These are phyloP conservation scores for Musa beccarii DNA, from an alignment of 176 grass and related monocot species.

Conservation along the genomic window DNA sequence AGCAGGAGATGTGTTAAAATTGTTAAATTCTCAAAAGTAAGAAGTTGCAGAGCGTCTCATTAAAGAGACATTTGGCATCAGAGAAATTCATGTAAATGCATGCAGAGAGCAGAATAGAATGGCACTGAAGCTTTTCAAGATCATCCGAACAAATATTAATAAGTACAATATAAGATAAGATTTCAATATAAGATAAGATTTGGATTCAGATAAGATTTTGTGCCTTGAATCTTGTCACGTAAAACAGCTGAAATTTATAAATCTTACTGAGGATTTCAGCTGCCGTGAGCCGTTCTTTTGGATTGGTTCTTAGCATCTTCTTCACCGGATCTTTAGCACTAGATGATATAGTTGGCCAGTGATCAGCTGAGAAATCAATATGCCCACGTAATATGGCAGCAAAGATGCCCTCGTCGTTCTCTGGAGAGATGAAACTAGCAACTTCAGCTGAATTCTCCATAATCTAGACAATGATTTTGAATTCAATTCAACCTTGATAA, in stretches of 20 bases:
- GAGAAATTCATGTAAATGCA: neutral
- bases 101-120: neutral
- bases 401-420: slow-evolving; percentile 7
- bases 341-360: slow-evolving; percentile 5
- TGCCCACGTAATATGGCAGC: slow-evolving; percentile 6
- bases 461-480: neutral
- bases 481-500: neutral
- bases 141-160: neutral
- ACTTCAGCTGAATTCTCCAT: neutral
- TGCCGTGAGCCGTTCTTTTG: slow-evolving; percentile 4
- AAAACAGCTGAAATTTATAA: neutral
- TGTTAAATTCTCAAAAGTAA: neutral
- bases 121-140: neutral
- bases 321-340: slow-evolving; percentile 12
- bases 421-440: neutral
- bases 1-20: neutral
- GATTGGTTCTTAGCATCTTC: slow-evolving; percentile 9
- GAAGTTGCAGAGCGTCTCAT: neutral
- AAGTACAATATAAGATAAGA: neutral
- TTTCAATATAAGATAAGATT: neutral
- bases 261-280: slow-evolving; percentile 17
- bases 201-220: neutral
- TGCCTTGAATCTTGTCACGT: neutral
- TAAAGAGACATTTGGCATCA: neutral
- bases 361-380: slow-evolving; percentile 13